A percentile compares a stretch with the other conserved stretches of the same genome.
Conservation (phyloP, 169 alveolate genomes). For the Plasmodium cynomolgi region DNA sequence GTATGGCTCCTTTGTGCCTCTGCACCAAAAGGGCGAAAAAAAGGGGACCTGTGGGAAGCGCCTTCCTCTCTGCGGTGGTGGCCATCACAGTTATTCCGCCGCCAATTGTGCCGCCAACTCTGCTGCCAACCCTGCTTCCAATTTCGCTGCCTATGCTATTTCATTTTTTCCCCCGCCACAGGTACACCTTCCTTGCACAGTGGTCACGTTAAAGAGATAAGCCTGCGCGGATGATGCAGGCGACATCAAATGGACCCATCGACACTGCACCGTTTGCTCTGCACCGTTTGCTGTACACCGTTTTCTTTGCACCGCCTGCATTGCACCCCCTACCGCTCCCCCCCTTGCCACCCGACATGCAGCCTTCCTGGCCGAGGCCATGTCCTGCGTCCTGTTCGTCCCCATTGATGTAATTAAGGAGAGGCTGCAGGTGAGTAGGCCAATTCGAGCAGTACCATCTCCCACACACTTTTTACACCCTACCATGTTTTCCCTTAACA, state of each 20-base stretch:
- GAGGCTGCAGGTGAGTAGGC: constrained; percentile 46
- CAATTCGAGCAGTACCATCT: neutral
- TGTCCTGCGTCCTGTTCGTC: constrained; percentile 56
- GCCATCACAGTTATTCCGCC: neutral
- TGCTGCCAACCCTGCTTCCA: neutral
- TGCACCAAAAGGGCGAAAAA: neutral
- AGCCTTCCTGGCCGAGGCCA: constrained; percentile 50
- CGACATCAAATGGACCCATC: neutral
- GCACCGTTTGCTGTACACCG: neutral
- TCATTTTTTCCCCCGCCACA: neutral
- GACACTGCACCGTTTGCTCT: neutral
- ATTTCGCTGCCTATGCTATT: neutral
- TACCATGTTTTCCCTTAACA: neutral
- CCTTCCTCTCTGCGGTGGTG: neutral
- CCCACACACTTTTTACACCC: neutral
- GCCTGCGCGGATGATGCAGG: too few species aligned
- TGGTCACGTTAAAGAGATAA: too few species aligned
- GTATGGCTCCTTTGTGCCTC: neutral
- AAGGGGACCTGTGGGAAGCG: neutral
- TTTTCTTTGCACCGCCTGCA: neutral
- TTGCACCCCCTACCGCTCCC: neutral
- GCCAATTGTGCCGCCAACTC: too few species aligned
- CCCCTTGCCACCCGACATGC: neutral
- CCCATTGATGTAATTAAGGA: constrained; percentile 70
- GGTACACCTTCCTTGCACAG: too few species aligned